Base-by-base conservation (phyloP, 352 stramenopile species). In the Phytopythium mirpurense region DNA sequence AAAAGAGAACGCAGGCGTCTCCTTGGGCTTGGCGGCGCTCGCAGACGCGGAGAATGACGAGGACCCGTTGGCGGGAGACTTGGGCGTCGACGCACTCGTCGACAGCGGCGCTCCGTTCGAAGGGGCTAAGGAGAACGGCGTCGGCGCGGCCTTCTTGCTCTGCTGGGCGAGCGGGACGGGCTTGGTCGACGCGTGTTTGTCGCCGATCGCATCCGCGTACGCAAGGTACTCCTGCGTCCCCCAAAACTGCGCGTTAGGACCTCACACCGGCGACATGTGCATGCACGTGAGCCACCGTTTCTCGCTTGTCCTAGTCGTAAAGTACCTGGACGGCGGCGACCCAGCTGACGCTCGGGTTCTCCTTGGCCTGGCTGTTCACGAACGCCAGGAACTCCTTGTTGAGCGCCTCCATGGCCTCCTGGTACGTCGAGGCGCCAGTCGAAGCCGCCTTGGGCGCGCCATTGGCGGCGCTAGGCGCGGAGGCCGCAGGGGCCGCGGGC, bases 371-470 rank as follows among this genome's bases (percentile, higher is more conserved):
- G 40, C 68, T 62, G 35, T 65, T 83, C 12, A 85, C 82, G 57
- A 93, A 93, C 15, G 64, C 63, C 49, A 91, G 55, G 42, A 95
- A 95, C 42, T 74, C 78, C 56, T 88, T 87, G 61, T 95, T 95
- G 2, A 95, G 73, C 43, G 67, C 60, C 54, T 89, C 78, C 29
- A 93, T 93, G n/a, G 77, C 82, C 46, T 89, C 67, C 38, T 88
- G 73, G 56, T 89, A 90, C 46, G 67, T 78, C 8, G 56, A 52
- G 23, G 21, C 32, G 12, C 55, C 50, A 1, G 61, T 59, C 1
- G 18, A 37, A 15, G 56, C 26, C 29, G 35, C 21, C 29, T 23
- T 60, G 12, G 44, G 49, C 18, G n/a, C 31, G 53, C 21, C 63
- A 34, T 51, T 65, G 34, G 49, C 46, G 9, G 48, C 19, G 18